Conservation (phyloP, 2,329 filamentous ascomycete genomes). For the Diaporthe vexans region DNA sequence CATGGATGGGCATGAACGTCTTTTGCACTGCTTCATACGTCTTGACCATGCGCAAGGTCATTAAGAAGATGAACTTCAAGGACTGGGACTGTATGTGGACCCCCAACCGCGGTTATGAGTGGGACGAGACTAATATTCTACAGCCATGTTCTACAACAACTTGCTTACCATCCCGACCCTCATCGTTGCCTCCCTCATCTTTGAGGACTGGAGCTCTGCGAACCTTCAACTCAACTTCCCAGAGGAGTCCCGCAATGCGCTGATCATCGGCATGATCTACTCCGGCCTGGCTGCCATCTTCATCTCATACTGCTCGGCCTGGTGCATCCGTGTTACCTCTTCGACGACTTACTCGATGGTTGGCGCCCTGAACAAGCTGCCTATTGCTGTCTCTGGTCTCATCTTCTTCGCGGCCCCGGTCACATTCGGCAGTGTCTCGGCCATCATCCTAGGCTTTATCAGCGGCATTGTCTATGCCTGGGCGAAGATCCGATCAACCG, state of each 20-base stretch:
- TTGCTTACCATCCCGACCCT: constrained; percentile 95
- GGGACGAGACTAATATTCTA: constrained; percentile 43
- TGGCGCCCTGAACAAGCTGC: constrained; percentile 96
- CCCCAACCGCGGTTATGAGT: constrained; percentile 30
- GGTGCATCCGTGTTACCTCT: constrained; percentile 97
- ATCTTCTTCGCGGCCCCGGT: constrained; percentile 96
- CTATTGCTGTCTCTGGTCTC: constrained; percentile 91
- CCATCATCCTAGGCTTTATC: constrained; percentile 91
- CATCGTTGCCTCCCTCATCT: constrained; percentile 81
- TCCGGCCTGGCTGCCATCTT: constrained; percentile 94
- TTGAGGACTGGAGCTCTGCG: constrained; percentile 91
- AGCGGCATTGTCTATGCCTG: constrained; percentile 92
- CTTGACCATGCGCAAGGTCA: constrained; percentile 95
- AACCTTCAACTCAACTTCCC: constrained; percentile 95
- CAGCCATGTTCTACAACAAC: constrained; percentile 99
- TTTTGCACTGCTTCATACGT: constrained; percentile 93
- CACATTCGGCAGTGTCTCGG: constrained; percentile 91
- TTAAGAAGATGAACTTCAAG: constrained; percentile 99
- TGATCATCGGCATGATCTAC: constrained; percentile 91
- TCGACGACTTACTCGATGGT: constrained; percentile 99
- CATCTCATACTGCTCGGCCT: constrained; percentile 99
- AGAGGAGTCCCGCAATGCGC: constrained; percentile 79
- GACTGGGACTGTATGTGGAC: constrained; percentile 93
- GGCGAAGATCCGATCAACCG: constrained; percentile 85
- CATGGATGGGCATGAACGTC: constrained; percentile 98